Base-by-base conservation (phyloP, 106 monocot genomes). In the Amphibolis antarctica region DNA sequence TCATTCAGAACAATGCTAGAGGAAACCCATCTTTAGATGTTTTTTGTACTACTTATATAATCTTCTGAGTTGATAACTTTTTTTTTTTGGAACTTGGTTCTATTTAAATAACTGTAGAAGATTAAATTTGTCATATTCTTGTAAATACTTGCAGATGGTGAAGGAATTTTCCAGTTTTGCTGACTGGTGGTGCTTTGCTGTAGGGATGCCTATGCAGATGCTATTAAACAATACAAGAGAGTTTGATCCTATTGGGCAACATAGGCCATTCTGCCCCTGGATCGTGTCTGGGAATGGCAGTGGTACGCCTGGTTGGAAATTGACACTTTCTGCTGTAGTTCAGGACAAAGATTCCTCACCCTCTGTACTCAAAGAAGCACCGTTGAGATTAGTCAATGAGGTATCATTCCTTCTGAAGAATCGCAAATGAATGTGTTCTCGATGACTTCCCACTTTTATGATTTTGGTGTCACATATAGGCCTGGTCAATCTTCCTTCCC, bases 231-330 rank as follows among this genome's bases (percentile, higher is more conserved):
- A 55, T 61, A 50, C 22, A 17, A 66, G 55, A 5, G 80, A 76
- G 57, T 86, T 96, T 55, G 84, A 96, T 71, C 86, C 90, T 60
- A 78, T 96, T 64, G 80, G 71, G 71, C 94, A 86, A 42, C 96
- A 96, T 61, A 79, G 96, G 55, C 71, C 80, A 12, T 96, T 90
- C 57, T 96, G 96, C 80, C 86, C 96, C 13, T 96, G 96, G 96
- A 76, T 89, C 42, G 42, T 78, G 62, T 62, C 71, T 6, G 70
- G 60, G 28, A 77, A 74, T 28, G 73, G 77, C 59, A 69, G 76
- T 63, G 55, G 46, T 43, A 56, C 74, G 61, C 82, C 96, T 30
- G 96, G 96, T 24, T 90, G 90, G 90, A 86, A 78, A 76, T 5
- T 80, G 65, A 78, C 76, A 20, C 79, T 96, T 9, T 65, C 58